Conservation (phyloP, 1,284 basidiomycete genomes). For the Retiboletus fuscus region DNA sequence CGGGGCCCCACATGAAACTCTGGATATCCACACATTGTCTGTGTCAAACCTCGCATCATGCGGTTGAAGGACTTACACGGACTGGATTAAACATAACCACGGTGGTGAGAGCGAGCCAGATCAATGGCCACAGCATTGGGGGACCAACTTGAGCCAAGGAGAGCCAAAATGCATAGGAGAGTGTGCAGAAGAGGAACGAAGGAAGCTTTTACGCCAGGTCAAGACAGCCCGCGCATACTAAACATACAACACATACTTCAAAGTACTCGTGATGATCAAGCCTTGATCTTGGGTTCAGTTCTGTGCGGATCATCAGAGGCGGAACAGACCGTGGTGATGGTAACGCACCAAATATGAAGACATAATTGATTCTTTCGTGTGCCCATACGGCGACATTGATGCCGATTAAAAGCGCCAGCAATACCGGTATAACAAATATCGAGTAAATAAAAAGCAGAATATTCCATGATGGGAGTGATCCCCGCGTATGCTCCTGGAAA, state of each 20-base stretch:
- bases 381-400: constrained; percentile 87
- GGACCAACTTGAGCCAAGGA: constrained; percentile 76
- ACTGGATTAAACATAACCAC: constrained; percentile 83
- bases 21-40: background rate
- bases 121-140: constrained; percentile 78
- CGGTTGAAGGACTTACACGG: constrained; percentile 61
- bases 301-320: constrained; percentile 53
- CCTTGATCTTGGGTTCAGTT: constrained; percentile 81
- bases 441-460: constrained; percentile 85
- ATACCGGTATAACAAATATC: constrained; percentile 77
- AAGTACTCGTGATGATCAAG: constrained; percentile 89
- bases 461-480: constrained; percentile 76
- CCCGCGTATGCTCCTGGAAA: constrained; percentile 67
- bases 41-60: background rate
- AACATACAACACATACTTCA: constrained; percentile 61
- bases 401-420: constrained; percentile 85
- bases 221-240: background rate
- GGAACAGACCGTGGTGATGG: background rate
- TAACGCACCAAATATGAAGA: constrained; percentile 86
- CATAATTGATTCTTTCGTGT: constrained; percentile 84
- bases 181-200: constrained; percentile 76
- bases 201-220: constrained; percentile 68
- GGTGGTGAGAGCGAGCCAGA: constrained; percentile 80
- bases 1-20: constrained; percentile 39
- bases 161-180: constrained; percentile 87